Conservation (phyloP, 805 yeast species). For the Kazachstania taianensis region DNA sequence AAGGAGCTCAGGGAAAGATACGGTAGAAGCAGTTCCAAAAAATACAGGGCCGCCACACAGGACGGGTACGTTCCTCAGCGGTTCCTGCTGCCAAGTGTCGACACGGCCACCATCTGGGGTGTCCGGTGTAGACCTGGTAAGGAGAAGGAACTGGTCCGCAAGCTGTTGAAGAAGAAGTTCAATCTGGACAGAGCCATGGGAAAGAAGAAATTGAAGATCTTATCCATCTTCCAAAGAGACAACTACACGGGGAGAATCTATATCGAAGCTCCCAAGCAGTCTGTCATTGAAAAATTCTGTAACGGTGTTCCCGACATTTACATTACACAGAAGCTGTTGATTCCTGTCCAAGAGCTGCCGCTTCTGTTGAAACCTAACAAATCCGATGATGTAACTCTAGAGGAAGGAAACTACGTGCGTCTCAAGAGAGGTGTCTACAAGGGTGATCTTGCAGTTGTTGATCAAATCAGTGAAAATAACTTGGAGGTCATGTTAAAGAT, state of each 20-base stretch:
- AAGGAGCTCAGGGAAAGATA: constrained; percentile 86
- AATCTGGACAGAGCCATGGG: constrained; percentile 57
- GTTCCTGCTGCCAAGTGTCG: constrained; percentile 85
- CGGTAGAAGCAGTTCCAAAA: constrained; percentile 72
- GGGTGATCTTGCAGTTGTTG: constrained; percentile 88
- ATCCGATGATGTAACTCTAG: constrained; percentile 75
- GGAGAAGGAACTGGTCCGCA: constrained; percentile 83
- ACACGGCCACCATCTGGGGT: constrained; percentile 95
- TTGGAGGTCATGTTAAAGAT: constrained; percentile 87
- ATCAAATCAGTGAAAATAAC: constrained; percentile 87
- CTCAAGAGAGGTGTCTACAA: constrained; percentile 84
- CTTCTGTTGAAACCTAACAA: constrained; percentile 83
- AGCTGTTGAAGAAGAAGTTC: constrained; percentile 71
- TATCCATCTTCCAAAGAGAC: constrained; percentile 89
- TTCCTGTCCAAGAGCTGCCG: constrained; percentile 93
- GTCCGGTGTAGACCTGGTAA: constrained; percentile 86
- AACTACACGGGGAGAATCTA: constrained; percentile 86
- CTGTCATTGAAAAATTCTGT: constrained; percentile 82
- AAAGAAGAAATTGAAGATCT: constrained; percentile 69
- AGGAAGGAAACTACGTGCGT: constrained; percentile 89
- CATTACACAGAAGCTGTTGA: constrained; percentile 61
- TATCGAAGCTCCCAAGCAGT: constrained; percentile 86
- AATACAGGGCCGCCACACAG: constrained; percentile 65
- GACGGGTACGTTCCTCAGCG: constrained; percentile 88
- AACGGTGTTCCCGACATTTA: constrained; percentile 86